Evolutionary conservation across 2,329 filamentous ascomycete genomes (phyloP).

Genomic region (Trichophaea hybrida): DNA sequence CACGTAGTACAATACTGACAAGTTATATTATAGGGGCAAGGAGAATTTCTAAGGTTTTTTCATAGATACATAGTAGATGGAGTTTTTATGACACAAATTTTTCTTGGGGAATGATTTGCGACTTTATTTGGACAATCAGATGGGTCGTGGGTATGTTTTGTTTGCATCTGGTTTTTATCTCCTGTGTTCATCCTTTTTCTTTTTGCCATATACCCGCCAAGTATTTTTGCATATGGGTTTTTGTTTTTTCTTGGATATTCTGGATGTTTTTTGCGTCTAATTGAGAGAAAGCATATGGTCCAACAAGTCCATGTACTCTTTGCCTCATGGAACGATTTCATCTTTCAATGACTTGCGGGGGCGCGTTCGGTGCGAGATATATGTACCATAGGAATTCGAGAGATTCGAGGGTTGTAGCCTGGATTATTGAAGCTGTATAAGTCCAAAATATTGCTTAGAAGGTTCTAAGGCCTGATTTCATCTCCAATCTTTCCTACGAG

Average conservation of each 20-base stretch:
- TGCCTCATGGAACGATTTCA: no score
- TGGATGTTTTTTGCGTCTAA: not conserved
- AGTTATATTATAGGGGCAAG: conserved; percentile 33
- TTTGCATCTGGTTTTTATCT: not conserved
- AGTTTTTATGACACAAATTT: not conserved
- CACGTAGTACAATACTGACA: conserved; percentile 24
- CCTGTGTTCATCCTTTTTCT: not conserved
- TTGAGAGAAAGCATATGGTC: not conserved
- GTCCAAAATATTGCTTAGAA: no score
- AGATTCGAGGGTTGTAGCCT: no score
- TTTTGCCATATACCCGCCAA: not conserved
- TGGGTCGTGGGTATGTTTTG: not conserved
- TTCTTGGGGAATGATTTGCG: not conserved
- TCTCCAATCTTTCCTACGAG: no score
- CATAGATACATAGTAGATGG: not conserved
- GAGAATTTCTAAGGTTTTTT: conserved; percentile 36
- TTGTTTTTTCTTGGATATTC: not conserved
- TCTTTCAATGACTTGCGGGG: no score
- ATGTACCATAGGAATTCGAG: no score
- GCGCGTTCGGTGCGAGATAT: no score
- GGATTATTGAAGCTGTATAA: no score
- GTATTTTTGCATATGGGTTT: not conserved
- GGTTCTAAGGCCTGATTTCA: no score
- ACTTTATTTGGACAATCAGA: not conserved
- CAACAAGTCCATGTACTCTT: no score